These are phyloP conservation scores for Cyclostephanos invisitatus DNA, from an alignment of 108 stramenopile genomes.

Conservation along the genomic window DNA sequence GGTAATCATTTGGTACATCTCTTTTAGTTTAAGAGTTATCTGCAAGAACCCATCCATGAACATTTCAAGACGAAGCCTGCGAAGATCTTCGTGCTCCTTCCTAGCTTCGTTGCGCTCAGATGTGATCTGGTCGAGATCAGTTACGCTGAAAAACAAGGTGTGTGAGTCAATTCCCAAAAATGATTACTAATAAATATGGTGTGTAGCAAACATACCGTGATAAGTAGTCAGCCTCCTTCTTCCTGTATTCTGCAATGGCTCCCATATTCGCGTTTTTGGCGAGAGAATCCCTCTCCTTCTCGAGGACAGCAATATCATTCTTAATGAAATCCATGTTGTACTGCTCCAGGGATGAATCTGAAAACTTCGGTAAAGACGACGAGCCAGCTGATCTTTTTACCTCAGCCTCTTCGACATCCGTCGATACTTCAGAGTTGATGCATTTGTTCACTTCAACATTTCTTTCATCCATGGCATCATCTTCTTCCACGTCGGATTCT, in stretches of 20 bases:
- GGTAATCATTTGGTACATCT: slow-evolving; percentile 99
- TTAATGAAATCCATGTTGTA: slow-evolving; percentile 68
- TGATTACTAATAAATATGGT: neutral
- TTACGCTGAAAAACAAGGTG: slow-evolving; percentile 53
- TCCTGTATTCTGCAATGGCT: slow-evolving; percentile 91
- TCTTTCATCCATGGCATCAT: slow-evolving; percentile 40
- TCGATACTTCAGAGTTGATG: slow-evolving; percentile 12
- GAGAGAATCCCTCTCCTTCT: slow-evolving; percentile 75
- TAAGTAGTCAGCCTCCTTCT: slow-evolving; percentile 91
- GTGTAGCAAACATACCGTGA: slow-evolving; percentile 52
- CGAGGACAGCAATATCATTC: slow-evolving; percentile 70
- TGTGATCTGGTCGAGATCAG: slow-evolving; percentile 92
- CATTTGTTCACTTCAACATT: slow-evolving; percentile 35
- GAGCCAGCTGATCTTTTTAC: slow-evolving; percentile 19
- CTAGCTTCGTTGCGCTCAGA: slow-evolving; percentile 82
- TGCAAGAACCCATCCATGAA: slow-evolving; percentile 98
- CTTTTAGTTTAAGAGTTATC: slow-evolving; percentile 97
- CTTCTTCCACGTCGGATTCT: slow-evolving; percentile 32
- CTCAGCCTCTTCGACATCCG: slow-evolving; percentile 9
- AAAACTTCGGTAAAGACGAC: slow-evolving; percentile 46
- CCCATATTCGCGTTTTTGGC: slow-evolving; percentile 93
- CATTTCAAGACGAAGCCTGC: slow-evolving; percentile 93
- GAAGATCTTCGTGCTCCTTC: slow-evolving; percentile 87
- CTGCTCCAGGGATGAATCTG: slow-evolving; percentile 61
- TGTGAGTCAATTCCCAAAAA: neutral